Conservation (phyloP, 192 early-diverging fungal genomes). For the Coemansia aciculifera region DNA sequence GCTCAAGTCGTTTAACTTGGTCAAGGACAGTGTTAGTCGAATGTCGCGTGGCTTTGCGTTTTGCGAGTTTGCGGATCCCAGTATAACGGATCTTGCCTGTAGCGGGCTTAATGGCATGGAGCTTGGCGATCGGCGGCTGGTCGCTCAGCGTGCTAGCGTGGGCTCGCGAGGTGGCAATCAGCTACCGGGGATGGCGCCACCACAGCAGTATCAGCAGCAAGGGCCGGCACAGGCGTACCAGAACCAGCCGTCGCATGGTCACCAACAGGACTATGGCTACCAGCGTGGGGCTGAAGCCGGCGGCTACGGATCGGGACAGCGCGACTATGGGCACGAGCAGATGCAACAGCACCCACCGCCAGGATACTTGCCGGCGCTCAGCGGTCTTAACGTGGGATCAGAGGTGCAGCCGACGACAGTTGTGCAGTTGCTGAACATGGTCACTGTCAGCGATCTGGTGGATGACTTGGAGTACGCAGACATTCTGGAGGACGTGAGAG, state of each 20-base stretch:
- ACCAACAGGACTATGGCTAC: constrained; percentile 25
- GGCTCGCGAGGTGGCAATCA: constrained; percentile 61
- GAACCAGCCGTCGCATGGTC: constrained; percentile 3
- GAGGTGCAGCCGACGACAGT: constrained; percentile 69
- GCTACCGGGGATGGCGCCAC: constrained; percentile 2
- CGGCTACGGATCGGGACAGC: neutral
- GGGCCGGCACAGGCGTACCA: constrained; percentile 35
- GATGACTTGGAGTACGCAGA: constrained; percentile 88
- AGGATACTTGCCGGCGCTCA: constrained; percentile 3
- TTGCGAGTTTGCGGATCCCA: constrained; percentile 90
- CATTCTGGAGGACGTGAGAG: constrained; percentile 85
- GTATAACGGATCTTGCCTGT: constrained; percentile 89
- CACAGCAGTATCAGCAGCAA: constrained; percentile 18
- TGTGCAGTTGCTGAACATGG: constrained; percentile 94
- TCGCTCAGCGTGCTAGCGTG: constrained; percentile 91
- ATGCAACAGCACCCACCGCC: constrained; percentile 11
- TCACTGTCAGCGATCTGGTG: constrained; percentile 77
- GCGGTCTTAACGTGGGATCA: neutral
- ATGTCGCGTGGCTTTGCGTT: constrained; percentile 93
- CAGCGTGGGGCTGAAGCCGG: neutral
- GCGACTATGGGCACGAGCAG: constrained; percentile 19
- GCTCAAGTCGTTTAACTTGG: constrained; percentile 88
- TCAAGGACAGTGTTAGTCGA: constrained; percentile 76
- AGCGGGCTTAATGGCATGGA: constrained; percentile 95
- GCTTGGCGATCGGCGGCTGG: constrained; percentile 86